These are phyloP conservation scores for Colletotrichum sp. DNA, from an alignment of 2,329 filamentous ascomycete genomes.

Conservation along the genomic window DNA sequence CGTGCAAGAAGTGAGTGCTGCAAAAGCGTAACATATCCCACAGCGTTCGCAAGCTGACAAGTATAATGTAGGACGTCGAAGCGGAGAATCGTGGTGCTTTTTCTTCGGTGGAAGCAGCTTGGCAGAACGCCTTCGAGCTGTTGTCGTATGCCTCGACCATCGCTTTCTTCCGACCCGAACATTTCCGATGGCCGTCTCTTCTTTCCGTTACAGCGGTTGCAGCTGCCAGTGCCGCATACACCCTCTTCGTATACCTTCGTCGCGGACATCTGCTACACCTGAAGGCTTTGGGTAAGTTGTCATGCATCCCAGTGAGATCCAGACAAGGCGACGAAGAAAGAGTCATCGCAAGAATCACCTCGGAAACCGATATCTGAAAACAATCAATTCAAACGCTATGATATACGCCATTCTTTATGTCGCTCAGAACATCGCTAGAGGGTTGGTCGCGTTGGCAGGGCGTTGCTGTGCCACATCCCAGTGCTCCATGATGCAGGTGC, in stretches of 20 bases:
- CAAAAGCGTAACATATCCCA: neutral
- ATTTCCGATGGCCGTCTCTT: conserved; percentile 68
- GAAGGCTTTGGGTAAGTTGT: neutral
- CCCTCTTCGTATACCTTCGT: conserved; percentile 26
- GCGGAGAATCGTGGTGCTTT: conserved; percentile 67
- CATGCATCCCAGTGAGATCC: neutral
- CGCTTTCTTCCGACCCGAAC: conserved; percentile 63
- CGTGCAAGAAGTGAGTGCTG: conserved; percentile 58
- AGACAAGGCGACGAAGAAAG: neutral
- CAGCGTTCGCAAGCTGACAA: neutral
- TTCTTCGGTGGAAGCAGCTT: conserved; percentile 69
- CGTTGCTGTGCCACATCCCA: conserved; percentile 19
- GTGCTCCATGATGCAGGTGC: conserved; percentile 21
- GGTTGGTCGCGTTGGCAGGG: conserved; percentile 8
- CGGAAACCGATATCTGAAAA: neutral
- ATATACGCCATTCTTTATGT: neutral
- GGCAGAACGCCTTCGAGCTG: conserved; percentile 75
- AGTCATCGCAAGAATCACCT: neutral
- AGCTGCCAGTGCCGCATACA: conserved; percentile 54
- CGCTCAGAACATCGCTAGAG: neutral
- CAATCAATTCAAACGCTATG: neutral
- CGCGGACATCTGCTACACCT: neutral
- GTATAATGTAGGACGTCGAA: conserved; percentile 52
- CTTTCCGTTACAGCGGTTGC: conserved; percentile 63
- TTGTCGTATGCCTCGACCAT: conserved; percentile 70